Base-by-base conservation (phyloP, 2,329 filamentous ascomycete species). In the Dactylellina leptospora region DNA sequence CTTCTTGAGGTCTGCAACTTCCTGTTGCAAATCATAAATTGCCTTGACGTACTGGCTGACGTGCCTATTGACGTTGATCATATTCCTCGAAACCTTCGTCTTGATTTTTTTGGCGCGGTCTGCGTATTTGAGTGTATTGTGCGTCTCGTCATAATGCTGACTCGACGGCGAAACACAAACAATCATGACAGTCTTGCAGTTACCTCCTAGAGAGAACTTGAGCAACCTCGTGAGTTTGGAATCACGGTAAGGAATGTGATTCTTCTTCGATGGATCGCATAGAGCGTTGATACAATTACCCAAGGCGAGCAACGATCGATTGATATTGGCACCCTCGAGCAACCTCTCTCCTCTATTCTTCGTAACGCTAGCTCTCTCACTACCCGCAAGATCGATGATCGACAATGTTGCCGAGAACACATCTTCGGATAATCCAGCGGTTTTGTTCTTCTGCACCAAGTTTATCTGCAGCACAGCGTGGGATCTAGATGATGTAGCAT, bases 141-240 rank as follows among this genome's bases (percentile, higher is more conserved):
- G 95, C 0, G 93, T 97, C 81, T 99, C 95, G 80, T 99, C 95
- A 77, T 95, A 99, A 81, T 99, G 95, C 3, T 91, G 90, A 78
- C 95, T 97, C 0, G 92, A 97, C 1, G 95, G 95, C 76, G 93
- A 97, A 59, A 99, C 91, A 78, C 95, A 99, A 23, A 99, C 95
- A 79, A 99, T 97, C 95, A 99, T 99, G 79, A 99, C 95, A 0
- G 95, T 99, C 81, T 93, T 96, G 84, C 95, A 99, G 80, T 99
- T 99, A 2, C 95, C 95, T 27, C 95, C 95, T 0, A 99, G 86
- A 0, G 93, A 96, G 81, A 99, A 99, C 78, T 99, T 99, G 59
- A 99, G 86, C 3, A 99, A 84, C 58, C 95, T 88, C 0, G 95
- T 99, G 60, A 99, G 88, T 78, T 97, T 99, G 74, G 93, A 97